Evolutionary conservation across 805 yeast species (phyloP).

Genomic region (Candida pseudoglaebosa): DNA sequence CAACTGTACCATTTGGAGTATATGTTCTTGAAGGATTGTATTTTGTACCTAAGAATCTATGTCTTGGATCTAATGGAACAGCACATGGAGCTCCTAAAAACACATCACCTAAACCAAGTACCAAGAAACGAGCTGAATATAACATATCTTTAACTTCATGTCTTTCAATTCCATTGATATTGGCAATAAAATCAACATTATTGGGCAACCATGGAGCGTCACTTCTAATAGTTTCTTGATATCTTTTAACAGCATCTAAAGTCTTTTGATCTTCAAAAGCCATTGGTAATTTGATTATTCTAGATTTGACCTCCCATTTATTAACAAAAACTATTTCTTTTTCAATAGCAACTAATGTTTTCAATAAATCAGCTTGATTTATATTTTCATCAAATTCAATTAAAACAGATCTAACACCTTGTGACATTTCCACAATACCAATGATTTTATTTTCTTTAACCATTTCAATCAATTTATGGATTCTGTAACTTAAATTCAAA

Average conservation of each 20-base stretch:
- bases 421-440: constrained; percentile 94
- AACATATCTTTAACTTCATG: constrained; percentile 76
- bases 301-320: constrained; percentile 83
- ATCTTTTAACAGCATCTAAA: constrained; percentile 83
- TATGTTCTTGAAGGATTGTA: constrained; percentile 95
- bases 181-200: constrained; percentile 92
- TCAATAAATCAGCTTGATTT: constrained; percentile 58
- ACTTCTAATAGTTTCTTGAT: constrained; percentile 88
- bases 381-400: constrained; percentile 75
- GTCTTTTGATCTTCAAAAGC: constrained; percentile 93
- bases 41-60: constrained; percentile 85
- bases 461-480: constrained; percentile 73
- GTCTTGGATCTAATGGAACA: constrained; percentile 96
- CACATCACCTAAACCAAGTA: constrained; percentile 94
- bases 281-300: constrained; percentile 84
- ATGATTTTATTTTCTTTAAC: constrained; percentile 60
- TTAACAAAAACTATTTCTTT: constrained; percentile 66
- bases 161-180: constrained; percentile 77
- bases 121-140: constrained; percentile 86
- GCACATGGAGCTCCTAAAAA: constrained; percentile 99
- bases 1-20: constrained; percentile 96
- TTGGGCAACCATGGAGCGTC: constrained; percentile 98
- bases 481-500: constrained; percentile 78
- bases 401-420: constrained; percentile 93
- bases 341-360: constrained; percentile 69